These are phyloP conservation scores for Myriosclerotinia scirpicola DNA, from an alignment of 2,329 filamentous ascomycete genomes.

Conservation along the genomic window DNA sequence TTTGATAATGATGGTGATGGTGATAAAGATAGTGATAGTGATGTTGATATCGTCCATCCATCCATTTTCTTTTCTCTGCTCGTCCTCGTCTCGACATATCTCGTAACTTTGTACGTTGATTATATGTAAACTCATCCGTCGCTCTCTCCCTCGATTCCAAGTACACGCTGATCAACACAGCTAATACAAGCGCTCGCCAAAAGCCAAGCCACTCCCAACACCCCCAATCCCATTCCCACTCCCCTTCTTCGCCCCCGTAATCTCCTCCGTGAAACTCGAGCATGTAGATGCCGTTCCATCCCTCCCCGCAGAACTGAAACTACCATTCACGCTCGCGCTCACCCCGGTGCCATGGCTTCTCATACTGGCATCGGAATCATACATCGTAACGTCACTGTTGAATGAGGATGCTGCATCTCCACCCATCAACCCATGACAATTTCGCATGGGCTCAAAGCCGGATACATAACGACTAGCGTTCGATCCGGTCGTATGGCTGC, in stretches of 20 bases:
- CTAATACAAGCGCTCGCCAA: constrained; percentile 49
- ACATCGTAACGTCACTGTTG: constrained; percentile 3
- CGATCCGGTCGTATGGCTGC: neutral
- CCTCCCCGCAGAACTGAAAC: neutral
- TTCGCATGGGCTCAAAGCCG: constrained; percentile 23
- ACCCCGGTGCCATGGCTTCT: constrained; percentile 23
- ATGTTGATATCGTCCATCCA: too few species aligned
- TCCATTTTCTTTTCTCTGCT: constrained; percentile 2
- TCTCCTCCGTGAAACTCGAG: constrained; percentile 1
- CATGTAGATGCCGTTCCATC: neutral
- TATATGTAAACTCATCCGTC: neutral
- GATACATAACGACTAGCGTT: constrained; percentile 11
- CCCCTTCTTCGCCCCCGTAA: neutral
- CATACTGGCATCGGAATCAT: constrained; percentile 28
- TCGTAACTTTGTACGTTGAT: constrained; percentile 15
- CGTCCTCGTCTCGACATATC: constrained; percentile 7
- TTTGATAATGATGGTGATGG: neutral
- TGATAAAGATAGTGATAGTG: neutral
- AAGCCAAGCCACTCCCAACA: constrained; percentile 41
- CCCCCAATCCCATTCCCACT: neutral
- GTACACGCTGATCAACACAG: neutral
- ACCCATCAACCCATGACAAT: constrained; percentile 30
- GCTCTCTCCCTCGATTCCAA: too few species aligned
- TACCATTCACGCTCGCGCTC: constrained; percentile 6
- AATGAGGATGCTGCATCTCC: constrained; percentile 14